phyloP scores from a whole-genome alignment of 495 filamentous ascomycete species.

The Lentithecium fluviatile region DNA sequence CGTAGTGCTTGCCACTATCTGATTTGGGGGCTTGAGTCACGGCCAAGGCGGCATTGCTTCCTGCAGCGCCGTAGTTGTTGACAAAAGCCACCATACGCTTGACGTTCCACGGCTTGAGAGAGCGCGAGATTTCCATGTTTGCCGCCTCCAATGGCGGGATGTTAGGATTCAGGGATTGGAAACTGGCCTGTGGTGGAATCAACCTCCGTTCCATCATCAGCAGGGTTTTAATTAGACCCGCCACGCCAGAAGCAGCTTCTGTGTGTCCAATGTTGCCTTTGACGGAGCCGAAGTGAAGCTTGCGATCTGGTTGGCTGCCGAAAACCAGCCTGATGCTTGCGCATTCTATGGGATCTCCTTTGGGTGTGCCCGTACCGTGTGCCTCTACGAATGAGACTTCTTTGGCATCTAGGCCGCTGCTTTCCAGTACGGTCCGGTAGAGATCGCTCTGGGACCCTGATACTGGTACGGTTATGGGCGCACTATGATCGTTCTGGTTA shows the following conservation, averaged over 20 bases:
- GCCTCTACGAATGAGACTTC: background rate
- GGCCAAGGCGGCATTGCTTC: background rate
- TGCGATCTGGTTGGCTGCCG: background rate
- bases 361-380: background rate
- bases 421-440: background rate
- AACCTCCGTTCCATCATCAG: constrained; percentile 48
- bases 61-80: constrained; percentile 8
- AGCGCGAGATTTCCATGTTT: background rate
- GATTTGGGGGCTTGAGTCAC: too few relatives aligned
- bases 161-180: background rate
- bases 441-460: background rate
- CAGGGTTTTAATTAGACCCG: constrained; percentile 50
- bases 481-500: constrained; percentile 37
- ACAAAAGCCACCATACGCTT: background rate
- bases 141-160: background rate
- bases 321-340: background rate
- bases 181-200: background rate
- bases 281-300: constrained; percentile 38
- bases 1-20: background rate
- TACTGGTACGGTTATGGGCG: background rate
- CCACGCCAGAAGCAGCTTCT: constrained; percentile 50
- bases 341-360: background rate
- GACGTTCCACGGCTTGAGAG: background rate
- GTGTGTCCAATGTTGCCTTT: constrained; percentile 55
- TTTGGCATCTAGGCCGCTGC: background rate